Conservation (phyloP, 2,329 filamentous ascomycete genomes). For the Aspergillus persii region DNA sequence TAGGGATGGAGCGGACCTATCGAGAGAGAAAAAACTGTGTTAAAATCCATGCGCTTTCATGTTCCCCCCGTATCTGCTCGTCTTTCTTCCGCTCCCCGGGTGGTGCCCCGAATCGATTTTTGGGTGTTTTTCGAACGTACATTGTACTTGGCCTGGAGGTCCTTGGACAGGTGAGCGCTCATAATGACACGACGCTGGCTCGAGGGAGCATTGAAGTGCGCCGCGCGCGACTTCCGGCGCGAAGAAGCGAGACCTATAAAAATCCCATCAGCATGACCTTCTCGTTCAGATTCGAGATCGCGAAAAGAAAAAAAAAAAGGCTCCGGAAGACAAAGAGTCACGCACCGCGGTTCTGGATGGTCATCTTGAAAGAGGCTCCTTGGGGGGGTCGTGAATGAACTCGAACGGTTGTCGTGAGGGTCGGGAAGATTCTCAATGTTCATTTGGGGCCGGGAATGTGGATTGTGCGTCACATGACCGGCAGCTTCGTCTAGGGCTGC, state of each 20-base stretch:
- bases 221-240: conserved; percentile 98
- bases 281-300: not conserved
- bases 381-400: conserved; percentile 14
- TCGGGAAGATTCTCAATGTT: conserved; percentile 12
- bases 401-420: conserved; percentile 19
- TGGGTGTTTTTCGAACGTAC: conserved; percentile 54
- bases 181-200: conserved; percentile 94
- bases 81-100: not conserved
- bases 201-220: conserved; percentile 70
- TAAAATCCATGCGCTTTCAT: conserved; percentile 2
- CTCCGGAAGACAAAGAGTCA: conserved; percentile 1
- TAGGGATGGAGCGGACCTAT: conserved; percentile 89
- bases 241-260: conserved; percentile 59
- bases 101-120: not conserved
- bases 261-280: conserved; percentile 10
- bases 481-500: conserved; percentile 24
- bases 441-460: conserved; percentile 23
- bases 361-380: conserved; percentile 31
- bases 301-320: not conserved
- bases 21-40: conserved; percentile 3
- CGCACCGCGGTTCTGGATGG: conserved; percentile 31
- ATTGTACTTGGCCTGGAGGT: conserved; percentile 98
- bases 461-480: conserved; percentile 30
- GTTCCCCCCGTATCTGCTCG: not conserved
- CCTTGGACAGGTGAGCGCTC: conserved; percentile 93